These are phyloP conservation scores for Dujonia santamariae DNA, from an alignment of 1,139 yeast species.

Conservation along the genomic window DNA sequence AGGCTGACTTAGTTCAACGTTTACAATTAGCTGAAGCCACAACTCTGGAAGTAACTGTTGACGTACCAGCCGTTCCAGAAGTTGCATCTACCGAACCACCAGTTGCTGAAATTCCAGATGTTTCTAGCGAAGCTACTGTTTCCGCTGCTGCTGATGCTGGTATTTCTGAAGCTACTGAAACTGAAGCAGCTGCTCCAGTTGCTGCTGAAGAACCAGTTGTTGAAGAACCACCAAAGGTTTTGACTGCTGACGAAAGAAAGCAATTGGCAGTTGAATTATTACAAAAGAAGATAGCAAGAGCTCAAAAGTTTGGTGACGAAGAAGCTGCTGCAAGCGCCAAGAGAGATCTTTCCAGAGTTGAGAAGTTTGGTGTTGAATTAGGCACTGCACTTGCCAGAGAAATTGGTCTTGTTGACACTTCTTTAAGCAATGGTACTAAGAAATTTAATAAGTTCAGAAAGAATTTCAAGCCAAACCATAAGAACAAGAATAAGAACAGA, in stretches of 20 bases:
- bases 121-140: constrained; percentile 11
- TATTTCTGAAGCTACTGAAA: constrained; percentile 7
- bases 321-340: constrained; percentile 50
- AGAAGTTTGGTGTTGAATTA: constrained; percentile 78
- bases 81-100: constrained; percentile 11
- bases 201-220: constrained; percentile 8
- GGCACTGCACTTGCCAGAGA: constrained; percentile 68
- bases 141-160: constrained; percentile 14
- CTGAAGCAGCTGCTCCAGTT: constrained; percentile 5
- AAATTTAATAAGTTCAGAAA: constrained; percentile 8
- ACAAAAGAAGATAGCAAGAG: constrained; percentile 65
- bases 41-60: constrained; percentile 10
- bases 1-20: constrained; percentile 76
- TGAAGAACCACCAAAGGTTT: constrained; percentile 34
- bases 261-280: constrained; percentile 66
- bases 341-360: constrained; percentile 65
- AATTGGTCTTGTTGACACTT: constrained; percentile 50
- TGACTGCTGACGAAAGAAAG: constrained; percentile 69
- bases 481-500: constrained; percentile 7
- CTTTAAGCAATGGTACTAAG: constrained; percentile 20
- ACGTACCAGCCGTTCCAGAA: constrained; percentile 15
- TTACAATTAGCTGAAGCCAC: constrained; percentile 15
- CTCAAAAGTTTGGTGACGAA: constrained; percentile 73
- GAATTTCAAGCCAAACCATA: constrained; percentile 14
- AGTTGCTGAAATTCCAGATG: constrained; percentile 10